Evolutionary conservation across 768 basidiomycete species (phyloP).

Genomic region (Mycena sanguinolenta): DNA sequence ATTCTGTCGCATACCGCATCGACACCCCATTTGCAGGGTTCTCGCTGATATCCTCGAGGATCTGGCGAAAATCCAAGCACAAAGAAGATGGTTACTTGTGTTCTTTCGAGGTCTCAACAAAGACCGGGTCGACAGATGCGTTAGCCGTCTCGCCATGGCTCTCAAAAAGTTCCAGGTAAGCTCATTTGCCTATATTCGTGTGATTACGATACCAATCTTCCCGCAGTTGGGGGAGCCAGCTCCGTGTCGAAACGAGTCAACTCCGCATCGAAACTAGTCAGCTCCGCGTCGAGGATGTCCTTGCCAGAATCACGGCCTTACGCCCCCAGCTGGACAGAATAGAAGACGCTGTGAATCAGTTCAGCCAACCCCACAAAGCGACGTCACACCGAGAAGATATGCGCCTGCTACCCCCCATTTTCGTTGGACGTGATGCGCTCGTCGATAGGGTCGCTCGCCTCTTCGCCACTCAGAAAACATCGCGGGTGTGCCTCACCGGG

Average conservation of each 20-base stretch:
- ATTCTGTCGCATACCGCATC: too few relatives aligned
- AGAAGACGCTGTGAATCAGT: not conserved
- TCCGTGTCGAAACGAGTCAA: too few relatives aligned
- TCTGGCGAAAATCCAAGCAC: not conserved
- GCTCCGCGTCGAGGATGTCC: too few relatives aligned
- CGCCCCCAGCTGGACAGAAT: not conserved
- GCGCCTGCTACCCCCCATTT: not conserved
- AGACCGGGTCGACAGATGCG: not conserved
- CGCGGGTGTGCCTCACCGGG: constrained; percentile 26
- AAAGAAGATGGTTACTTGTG: not conserved
- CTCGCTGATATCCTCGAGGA: not conserved
- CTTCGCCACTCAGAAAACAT: not conserved
- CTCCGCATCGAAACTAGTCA: constrained; percentile 42
- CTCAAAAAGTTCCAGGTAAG: not conserved
- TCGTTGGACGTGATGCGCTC: not conserved
- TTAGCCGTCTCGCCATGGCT: not conserved
- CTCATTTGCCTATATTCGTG: not conserved
- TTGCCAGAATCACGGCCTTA: constrained; percentile 30
- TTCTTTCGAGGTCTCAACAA: not conserved
- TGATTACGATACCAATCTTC: not conserved
- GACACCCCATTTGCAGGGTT: not conserved
- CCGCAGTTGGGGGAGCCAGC: not conserved
- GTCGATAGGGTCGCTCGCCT: constrained; percentile 25
- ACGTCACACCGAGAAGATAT: not conserved
- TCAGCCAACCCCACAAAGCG: not conserved